phyloP scores from a whole-genome alignment of 805 yeast genomes.

The Lachancea dasiensis region DNA sequence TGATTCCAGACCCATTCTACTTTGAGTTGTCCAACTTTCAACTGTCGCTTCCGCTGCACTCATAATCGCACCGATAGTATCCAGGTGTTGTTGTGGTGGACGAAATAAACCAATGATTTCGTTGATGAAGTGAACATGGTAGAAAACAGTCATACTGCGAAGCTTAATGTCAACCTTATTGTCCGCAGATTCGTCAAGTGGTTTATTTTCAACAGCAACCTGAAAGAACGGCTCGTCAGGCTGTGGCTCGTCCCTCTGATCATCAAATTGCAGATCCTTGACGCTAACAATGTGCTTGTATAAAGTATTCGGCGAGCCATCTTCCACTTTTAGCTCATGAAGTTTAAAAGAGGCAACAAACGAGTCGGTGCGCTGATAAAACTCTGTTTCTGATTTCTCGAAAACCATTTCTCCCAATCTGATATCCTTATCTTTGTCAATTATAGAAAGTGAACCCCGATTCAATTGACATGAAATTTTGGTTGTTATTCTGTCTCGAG shows the following conservation, averaged over 20 bases:
- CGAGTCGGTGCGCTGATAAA: constrained; percentile 75
- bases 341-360: constrained; percentile 64
- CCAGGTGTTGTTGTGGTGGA: constrained; percentile 80
- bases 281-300: constrained; percentile 86
- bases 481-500: constrained; percentile 65
- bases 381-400: constrained; percentile 71
- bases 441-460: constrained; percentile 70
- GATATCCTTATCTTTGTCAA: constrained; percentile 26
- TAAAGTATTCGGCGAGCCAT: constrained; percentile 72
- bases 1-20: constrained; percentile 86
- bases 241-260: constrained; percentile 24
- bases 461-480: constrained; percentile 63
- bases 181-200: constrained; percentile 79
- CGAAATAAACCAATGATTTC: constrained; percentile 69
- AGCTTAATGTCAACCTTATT: constrained; percentile 66
- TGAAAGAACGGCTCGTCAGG: constrained; percentile 66
- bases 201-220: constrained; percentile 77
- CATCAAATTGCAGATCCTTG: constrained; percentile 48
- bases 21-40: constrained; percentile 83
- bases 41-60: constrained; percentile 93
- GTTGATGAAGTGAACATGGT: constrained; percentile 79
- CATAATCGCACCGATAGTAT: constrained; percentile 84
- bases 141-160: constrained; percentile 82
- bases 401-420: constrained; percentile 73
- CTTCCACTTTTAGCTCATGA: constrained; percentile 79